Conservation (phyloP, 2,329 filamentous ascomycete genomes). For the Xylaria digitata region DNA sequence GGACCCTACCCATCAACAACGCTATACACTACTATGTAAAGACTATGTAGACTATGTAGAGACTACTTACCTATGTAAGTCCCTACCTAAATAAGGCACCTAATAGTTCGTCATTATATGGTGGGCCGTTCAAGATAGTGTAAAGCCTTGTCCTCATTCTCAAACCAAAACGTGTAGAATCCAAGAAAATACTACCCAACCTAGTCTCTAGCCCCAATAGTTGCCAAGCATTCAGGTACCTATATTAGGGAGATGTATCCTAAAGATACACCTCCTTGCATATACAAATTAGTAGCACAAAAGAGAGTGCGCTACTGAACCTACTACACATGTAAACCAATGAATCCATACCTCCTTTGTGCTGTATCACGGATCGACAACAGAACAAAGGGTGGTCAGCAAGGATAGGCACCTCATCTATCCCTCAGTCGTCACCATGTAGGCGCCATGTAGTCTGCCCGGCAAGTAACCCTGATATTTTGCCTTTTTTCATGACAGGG, state of each 20-base stretch:
- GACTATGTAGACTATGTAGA: no score
- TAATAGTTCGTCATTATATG: no score
- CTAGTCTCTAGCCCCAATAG: no score
- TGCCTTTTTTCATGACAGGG: neutral
- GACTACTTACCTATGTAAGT: no score
- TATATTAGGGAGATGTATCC: neutral
- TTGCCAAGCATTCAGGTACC: conserved; percentile 1
- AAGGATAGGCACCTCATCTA: neutral
- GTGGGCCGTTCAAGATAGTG: no score
- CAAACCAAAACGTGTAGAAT: no score
- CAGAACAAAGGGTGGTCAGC: conserved; percentile 19
- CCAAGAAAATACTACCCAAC: no score
- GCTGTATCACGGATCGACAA: conserved; percentile 14
- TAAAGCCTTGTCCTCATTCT: no score
- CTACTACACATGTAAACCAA: neutral
- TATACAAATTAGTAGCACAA: neutral
- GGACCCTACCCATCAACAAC: no score
- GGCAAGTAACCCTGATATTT: neutral
- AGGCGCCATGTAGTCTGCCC: neutral
- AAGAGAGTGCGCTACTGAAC: neutral
- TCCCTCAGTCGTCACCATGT: neutral
- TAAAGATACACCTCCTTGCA: conserved; percentile 3
- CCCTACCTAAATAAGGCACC: no score
- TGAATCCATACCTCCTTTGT: conserved; percentile 6
- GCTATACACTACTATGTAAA: no score